Conservation (phyloP, 2,329 filamentous ascomycete species). For the Colletotrichum echinochloae region DNA sequence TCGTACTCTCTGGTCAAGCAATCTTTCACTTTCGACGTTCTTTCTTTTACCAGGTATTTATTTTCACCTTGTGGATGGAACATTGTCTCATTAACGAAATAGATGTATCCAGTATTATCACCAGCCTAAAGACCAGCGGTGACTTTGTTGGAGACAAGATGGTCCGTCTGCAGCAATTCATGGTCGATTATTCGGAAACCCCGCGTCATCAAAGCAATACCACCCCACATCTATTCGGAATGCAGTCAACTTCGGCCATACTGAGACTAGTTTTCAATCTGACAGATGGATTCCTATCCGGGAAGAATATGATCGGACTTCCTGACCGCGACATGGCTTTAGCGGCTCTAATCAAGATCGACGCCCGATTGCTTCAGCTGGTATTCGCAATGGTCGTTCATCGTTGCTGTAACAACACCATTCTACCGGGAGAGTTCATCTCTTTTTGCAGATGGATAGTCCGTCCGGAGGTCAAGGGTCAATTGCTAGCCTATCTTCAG, state of each 20-base stretch:
- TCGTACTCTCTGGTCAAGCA: not conserved
- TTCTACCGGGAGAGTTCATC: not conserved
- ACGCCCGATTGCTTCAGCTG: not conserved
- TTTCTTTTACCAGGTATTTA: not conserved
- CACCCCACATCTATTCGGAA: too few species aligned
- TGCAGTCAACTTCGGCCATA: not conserved
- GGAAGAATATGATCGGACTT: fast-evolving
- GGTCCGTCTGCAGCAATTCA: not conserved
- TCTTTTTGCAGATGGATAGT: not conserved
- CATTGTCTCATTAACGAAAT: not conserved
- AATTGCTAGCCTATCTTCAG: not conserved
- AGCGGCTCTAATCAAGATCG: not conserved
- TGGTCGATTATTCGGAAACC: not conserved
- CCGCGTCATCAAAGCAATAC: too few species aligned
- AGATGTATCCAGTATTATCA: not conserved
- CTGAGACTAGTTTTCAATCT: not conserved
- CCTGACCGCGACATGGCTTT: too few species aligned
- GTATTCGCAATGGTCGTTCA: not conserved
- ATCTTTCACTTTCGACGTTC: not conserved
- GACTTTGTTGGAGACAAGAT: not conserved
- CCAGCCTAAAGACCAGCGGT: not conserved
- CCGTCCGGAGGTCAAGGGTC: not conserved
- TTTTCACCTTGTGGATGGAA: not conserved
- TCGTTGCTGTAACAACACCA: not conserved
- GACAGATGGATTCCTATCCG: not conserved